These are phyloP conservation scores for Coemansia sp. DNA, from an alignment of 192 early-diverging fungal genomes.

Conservation along the genomic window DNA sequence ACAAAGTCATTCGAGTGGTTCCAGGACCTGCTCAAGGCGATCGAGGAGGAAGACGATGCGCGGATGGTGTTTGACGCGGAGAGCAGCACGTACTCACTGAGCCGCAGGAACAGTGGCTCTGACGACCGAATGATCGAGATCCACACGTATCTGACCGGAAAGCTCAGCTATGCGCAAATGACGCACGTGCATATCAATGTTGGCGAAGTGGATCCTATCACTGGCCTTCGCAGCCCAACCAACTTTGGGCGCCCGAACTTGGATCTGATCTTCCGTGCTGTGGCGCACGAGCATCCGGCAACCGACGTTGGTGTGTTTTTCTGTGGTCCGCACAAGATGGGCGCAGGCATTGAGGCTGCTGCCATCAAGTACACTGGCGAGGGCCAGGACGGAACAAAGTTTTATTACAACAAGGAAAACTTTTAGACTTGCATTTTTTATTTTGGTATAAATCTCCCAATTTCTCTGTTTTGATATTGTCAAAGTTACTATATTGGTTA, in stretches of 20 bases:
- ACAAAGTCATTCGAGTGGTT: constrained; percentile 88
- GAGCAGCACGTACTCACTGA: constrained; percentile 20
- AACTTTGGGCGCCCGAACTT: constrained; percentile 81
- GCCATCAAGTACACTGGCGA: constrained; percentile 64
- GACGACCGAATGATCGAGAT: constrained; percentile 69
- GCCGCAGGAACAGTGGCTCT: constrained; percentile 2
- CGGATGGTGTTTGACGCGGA: constrained; percentile 25
- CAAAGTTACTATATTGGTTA: no score
- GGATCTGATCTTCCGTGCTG: constrained; percentile 68
- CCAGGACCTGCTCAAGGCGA: constrained; percentile 75
- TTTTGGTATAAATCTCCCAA: neutral
- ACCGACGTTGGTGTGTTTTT: constrained; percentile 87
- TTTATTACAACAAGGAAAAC: constrained; percentile 76
- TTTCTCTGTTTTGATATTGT: no score
- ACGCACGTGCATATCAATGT: constrained; percentile 58
- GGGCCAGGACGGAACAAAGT: constrained; percentile 63
- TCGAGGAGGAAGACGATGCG: constrained; percentile 74
- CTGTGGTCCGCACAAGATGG: constrained; percentile 77
- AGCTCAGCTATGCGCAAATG: constrained; percentile 58
- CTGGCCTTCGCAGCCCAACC: constrained; percentile 71
- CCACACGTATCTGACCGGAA: constrained; percentile 74
- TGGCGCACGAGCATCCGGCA: constrained; percentile 64
- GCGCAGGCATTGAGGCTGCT: constrained; percentile 60
- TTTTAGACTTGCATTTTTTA: constrained; percentile 24
- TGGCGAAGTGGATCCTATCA: constrained; percentile 66